Conservation (phyloP, 176 grass and related monocot species). For the Calamus simplicifolius region DNA sequence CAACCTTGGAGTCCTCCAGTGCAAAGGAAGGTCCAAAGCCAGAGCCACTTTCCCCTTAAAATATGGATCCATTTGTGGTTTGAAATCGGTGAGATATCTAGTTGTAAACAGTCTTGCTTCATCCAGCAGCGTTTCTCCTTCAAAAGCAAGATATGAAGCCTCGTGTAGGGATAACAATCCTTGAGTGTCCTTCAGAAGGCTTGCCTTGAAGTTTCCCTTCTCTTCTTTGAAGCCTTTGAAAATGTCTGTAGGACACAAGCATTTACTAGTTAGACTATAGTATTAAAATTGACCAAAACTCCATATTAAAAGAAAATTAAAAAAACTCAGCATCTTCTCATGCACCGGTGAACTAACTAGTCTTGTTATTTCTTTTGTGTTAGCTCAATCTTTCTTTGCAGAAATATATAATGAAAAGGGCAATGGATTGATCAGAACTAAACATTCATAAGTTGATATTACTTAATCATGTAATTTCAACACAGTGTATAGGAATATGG, state of each 20-base stretch:
- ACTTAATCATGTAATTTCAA: too few relatives aligned
- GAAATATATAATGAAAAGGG: too few relatives aligned
- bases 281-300: too few relatives aligned
- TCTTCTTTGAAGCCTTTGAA: constrained; percentile 18
- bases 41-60: background rate
- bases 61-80: constrained; percentile 3
- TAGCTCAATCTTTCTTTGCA: too few relatives aligned
- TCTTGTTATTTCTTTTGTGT: too few relatives aligned
- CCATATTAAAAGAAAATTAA: too few relatives aligned
- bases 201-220: constrained; percentile 1
- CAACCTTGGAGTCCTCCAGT: constrained; percentile 32
- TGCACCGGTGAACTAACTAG: too few relatives aligned
- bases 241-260: constrained; percentile 9
- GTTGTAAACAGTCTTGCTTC: constrained; percentile 18
- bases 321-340: too few relatives aligned
- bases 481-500: too few relatives aligned
- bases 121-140: constrained; percentile 18
- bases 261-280: too few relatives aligned
- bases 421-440: too few relatives aligned
- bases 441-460: too few relatives aligned
- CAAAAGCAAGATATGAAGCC: constrained; percentile 33
- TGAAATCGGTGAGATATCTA: background rate
- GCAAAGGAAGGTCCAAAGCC: constrained; percentile 24
- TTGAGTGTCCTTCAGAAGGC: background rate
- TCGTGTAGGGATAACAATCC: constrained; percentile 31